Evolutionary conservation across 495 filamentous ascomycete genomes (phyloP), one percentile per base, ranked within the genome.

Genomic region (Penicillium cosmopolitanum): DNA sequence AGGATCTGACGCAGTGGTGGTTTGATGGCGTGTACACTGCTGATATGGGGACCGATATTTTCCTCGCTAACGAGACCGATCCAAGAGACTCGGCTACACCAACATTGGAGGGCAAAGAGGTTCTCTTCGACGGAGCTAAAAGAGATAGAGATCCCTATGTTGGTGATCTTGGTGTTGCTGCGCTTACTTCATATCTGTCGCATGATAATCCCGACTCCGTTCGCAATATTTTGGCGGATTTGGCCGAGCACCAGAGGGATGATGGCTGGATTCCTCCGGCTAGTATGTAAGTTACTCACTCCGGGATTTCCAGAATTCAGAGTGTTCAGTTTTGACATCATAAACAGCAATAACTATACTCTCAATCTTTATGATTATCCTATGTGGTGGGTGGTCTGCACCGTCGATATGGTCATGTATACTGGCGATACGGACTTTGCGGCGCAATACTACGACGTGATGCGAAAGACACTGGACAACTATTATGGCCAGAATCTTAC

Each of bases 211-310:
- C 68, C 21, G 63, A 73, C 44, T 69, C 73, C 2, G 54, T 71
- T 5, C 60, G 68, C 5, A 79, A 80, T 53, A 70, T 80, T 13
- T 67, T 80, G 28, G 76, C 71, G 28, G 77, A 82, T 60, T 58
- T 82, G 15, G 77, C 76, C 0, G 58, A 72, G 33, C 79, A 80
- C 53, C 79, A 82, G 58, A 62, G 77, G 4, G 61, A 58, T 3
- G 78, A 82, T 66, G 79, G 79, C 4, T 82, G 78, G 79, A 80
- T 82, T 40, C 78, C 78, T n/a, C 79, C 79, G 13, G 79, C 79
- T 3, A 77, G 73, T 66, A 82, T 62, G 58, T 61, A 15, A 56
- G 58, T 61, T 2, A 10, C 8, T 38, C 31, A n/a, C 28, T 38
- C 15, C 34, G 5, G 5, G 2, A 18, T 6, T 4, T 38, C 44